These are phyloP conservation scores for Musa schizocarpa DNA, from an alignment of 176 grass and related monocot genomes.

Conservation along the genomic window DNA sequence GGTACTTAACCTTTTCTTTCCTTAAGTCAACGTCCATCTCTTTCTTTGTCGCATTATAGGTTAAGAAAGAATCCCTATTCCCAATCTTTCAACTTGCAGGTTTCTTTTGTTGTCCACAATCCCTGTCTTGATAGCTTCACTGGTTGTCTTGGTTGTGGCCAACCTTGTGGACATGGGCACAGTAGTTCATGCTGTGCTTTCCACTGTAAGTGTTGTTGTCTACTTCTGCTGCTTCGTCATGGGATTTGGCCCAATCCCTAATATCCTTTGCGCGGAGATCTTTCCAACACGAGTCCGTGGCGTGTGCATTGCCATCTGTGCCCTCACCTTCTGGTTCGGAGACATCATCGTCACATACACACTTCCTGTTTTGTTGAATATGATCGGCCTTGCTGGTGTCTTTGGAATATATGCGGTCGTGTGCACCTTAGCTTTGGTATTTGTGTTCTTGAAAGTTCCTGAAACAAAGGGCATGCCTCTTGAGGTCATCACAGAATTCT, in stretches of 20 bases:
- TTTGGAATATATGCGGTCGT: conserved; percentile 72
- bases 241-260: conserved; percentile 86
- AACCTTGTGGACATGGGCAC: conserved; percentile 59
- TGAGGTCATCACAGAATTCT: conserved; percentile 93
- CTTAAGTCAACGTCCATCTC: too few relatives aligned
- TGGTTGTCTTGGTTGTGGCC: conserved; percentile 56
- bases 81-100: conserved; percentile 22
- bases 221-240: conserved; percentile 96
- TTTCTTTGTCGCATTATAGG: too few relatives aligned
- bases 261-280: conserved; percentile 93
- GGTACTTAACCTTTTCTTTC: conserved; percentile 26
- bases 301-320: conserved; percentile 78
- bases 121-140: conserved; percentile 63
- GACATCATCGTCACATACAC: conserved; percentile 91
- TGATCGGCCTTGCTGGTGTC: conserved; percentile 74
- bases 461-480: conserved; percentile 98
- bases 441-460: conserved; percentile 79
- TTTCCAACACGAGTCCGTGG: conserved; percentile 82
- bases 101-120: conserved; percentile 79
- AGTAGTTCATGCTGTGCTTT: conserved; percentile 61
- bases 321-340: conserved; percentile 60
- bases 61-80: too few relatives aligned
- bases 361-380: conserved; percentile 66
- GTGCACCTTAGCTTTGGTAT: conserved; percentile 48
- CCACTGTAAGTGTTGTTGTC: conserved; percentile 53